Base-by-base conservation (phyloP, 2,329 filamentous ascomycete species). In the Colletotrichum lini region DNA sequence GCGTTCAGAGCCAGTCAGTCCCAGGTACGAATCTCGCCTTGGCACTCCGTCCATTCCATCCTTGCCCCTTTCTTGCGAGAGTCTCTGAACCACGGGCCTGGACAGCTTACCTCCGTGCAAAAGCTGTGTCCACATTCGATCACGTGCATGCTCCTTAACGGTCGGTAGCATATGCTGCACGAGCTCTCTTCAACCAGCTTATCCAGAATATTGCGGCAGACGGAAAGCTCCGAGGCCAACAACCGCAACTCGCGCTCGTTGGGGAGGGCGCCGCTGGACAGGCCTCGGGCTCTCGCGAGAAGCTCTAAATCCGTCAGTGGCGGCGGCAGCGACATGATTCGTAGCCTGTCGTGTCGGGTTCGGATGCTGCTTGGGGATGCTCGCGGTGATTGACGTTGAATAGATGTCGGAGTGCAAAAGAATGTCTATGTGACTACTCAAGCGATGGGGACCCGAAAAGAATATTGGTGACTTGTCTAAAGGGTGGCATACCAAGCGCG, bases 81-180 rank as follows among this genome's bases (percentile, higher is more conserved):
- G 35, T 38, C 9, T 18, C 42, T 8, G 42, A 15, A 50, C n/a
- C 47, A n/a, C 2, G n/a, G 18, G n/a, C 3, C 47, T 12, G 47
- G 21, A 4, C 9, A 30, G 4, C 50, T 35, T 13, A 52, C 23
- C 23, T 44, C 38, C 35, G 49, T 44, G 40, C 63, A 66, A 23
- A 26, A 26, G 35, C 45, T 66, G 30, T 66, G 63, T 4, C 63
- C 63, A 35, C 63, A 66, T 3, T 35, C 12, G 1, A 30, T 18
- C 5, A 44, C 40, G 54, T 59, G 56, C 63, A 66, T 66, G 6
- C 35, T 66, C 2, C 57, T 26, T 12, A 58, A 38, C 23, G 56
- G n/a, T 7, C 12, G 18, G 26, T 30, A 59, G 63, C 63, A 66
- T 15, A 66, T 59, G 15, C 6, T 21, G 18, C 63, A 66, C 35